Conservation (phyloP, 768 basidiomycete genomes). For the Obba rivulosa region DNA sequence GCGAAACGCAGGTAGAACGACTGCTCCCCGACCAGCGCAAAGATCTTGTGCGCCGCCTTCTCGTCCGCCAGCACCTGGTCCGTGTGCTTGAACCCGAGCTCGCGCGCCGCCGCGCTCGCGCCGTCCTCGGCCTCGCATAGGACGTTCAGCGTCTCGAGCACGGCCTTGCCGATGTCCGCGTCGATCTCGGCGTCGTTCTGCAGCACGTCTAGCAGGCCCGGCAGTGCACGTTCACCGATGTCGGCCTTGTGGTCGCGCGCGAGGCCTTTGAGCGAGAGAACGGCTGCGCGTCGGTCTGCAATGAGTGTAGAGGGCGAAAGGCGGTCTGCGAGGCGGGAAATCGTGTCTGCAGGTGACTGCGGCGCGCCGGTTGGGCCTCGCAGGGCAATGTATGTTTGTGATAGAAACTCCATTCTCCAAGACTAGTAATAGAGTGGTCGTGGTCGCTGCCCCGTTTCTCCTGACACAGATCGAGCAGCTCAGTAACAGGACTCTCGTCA, state of each 20-base stretch:
- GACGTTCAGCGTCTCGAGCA: conserved; percentile 80
- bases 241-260: conserved; percentile 87
- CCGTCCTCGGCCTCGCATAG: conserved; percentile 78
- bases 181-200: conserved; percentile 89
- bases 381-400: conserved; percentile 80
- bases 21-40: conserved; percentile 69
- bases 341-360: conserved; percentile 81
- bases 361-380: conserved; percentile 79
- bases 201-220: conserved; percentile 74
- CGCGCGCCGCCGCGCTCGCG: conserved; percentile 39
- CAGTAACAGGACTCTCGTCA: no score
- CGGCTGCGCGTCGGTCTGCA: conserved; percentile 88
- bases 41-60: conserved; percentile 66
- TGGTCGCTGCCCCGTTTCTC: no score
- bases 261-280: conserved; percentile 91
- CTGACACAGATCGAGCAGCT: no score
- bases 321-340: conserved; percentile 81
- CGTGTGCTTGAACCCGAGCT: conserved; percentile 80
- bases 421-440: no score
- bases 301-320: conserved; percentile 87
- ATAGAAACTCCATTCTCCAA: conserved; percentile 75
- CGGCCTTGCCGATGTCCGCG: conserved; percentile 87
- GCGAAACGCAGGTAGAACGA: conserved; percentile 83
- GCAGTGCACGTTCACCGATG: conserved; percentile 73
- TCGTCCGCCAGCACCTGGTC: conserved; percentile 74